Conservation (phyloP, 495 filamentous ascomycete species). For the Trichocladium antarcticum region DNA sequence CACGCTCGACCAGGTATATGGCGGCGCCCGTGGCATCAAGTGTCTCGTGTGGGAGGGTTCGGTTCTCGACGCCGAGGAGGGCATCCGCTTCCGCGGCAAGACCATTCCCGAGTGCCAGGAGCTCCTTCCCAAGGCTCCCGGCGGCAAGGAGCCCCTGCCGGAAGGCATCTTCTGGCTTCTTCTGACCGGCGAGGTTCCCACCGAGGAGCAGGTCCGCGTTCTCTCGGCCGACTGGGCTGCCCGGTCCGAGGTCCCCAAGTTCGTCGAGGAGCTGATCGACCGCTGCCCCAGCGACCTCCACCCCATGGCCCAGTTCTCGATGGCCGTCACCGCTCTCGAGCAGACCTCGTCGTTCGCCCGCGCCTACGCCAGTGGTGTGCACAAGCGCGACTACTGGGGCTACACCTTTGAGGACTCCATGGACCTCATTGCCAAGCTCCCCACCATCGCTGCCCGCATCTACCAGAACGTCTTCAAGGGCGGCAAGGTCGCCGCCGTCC, state of each 20-base stretch:
- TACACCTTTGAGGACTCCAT: constrained; percentile 99
- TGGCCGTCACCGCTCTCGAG: constrained; percentile 95
- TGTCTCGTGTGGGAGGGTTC: constrained; percentile 98
- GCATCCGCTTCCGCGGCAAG: constrained; percentile 96
- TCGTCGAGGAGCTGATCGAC: constrained; percentile 97
- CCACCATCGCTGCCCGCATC: constrained; percentile 93
- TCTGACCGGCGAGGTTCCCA: constrained; percentile 91
- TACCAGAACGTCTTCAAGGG: constrained; percentile 99
- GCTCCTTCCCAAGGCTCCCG: constrained; percentile 88
- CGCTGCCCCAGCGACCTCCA: constrained; percentile 96
- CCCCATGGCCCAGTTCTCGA: constrained; percentile 98
- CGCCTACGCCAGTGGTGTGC: constrained; percentile 95
- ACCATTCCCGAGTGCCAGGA: constrained; percentile 98
- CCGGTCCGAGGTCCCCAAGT: constrained; percentile 89
- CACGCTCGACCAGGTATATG: constrained; percentile 97
- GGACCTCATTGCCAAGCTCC: constrained; percentile 99
- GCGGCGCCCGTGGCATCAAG: constrained; percentile 98
- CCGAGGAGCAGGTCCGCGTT: constrained; percentile 92
- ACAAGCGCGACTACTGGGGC: constrained; percentile 98
- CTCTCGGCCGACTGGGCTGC: constrained; percentile 98
- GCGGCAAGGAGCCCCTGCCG: constrained; percentile 89
- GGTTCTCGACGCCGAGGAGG: constrained; percentile 95
- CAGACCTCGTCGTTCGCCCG: constrained; percentile 95
- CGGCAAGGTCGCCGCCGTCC: constrained; percentile 87
- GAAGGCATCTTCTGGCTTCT: constrained; percentile 99